Evolutionary conservation across 1,284 basidiomycete genomes (phyloP), one percentile per base, ranked within the genome.

Genomic region (Cerrena zonata): DNA sequence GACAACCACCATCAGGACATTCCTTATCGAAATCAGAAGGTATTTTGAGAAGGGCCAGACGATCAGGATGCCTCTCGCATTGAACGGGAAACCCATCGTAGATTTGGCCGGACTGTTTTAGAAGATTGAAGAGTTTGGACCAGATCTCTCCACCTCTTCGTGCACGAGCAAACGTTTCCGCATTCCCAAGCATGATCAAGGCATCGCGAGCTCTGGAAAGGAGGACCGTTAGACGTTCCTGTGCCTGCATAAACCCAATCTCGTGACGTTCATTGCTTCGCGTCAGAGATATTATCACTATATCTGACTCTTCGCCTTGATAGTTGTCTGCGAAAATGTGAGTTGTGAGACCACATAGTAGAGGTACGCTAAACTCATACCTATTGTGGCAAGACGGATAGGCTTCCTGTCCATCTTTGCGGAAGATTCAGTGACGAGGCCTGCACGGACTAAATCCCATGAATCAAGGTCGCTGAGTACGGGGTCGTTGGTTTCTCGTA

Each of bases 261-360:
- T 76, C 76, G 49, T 72, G 65, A 0, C 65, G 53, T 0, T 68
- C 13, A 54, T 85, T 85, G 58, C 80, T 83, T 39, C 84, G 65
- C 0, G 79, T 82, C 11, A 86, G 62, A 5, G 76, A 79, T n/a
- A 71, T 69, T 24, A 86, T 71, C 24, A 86, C 79, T 42, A 86
- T 79, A 22, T 84, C 73, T 38, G 79, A 80, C 61, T 86, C 83
- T 60, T 86, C 84, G 22, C 84, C 84, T 56, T 86, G 83, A 53
- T 81, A 82, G 52, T 82, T 82, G 52, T 82, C 80, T 82, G 45
- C 48, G 18, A 7, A 37, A 42, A 36, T 24, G 30, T 47, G 23
- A 26, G 27, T 11, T 30, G 12, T 23, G 18, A 10, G n/a, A 27
- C 3, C 5, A 30, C n/a, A n/a, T n/a, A 3, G 45, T 23, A 19